Evolutionary conservation across 2,329 filamentous ascomycete genomes (phyloP), one percentile per base, ranked within the genome.

Genomic region (Trichophaea hybrida): DNA sequence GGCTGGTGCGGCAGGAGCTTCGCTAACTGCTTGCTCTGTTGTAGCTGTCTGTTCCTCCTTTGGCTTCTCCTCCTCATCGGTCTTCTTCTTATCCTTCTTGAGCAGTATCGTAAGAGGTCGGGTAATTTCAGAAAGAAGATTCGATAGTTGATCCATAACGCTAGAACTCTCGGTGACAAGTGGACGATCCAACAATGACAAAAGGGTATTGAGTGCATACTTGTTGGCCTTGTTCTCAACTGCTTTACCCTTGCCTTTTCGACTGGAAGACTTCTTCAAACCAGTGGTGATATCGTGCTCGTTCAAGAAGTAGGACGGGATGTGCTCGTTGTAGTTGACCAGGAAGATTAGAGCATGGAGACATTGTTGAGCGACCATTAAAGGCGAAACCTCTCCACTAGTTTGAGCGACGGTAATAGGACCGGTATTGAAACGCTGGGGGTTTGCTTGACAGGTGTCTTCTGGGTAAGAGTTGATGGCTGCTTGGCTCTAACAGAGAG

Each of bases 91-190:
- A 64, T 90, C 86, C 62, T 88, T 88, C 60, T 87, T 86, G 66
- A 94, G 82, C 31, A 94, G 76, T 35, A 84, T 81, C 63, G 87
- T 86, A 32, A 98, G 77, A 8, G 93, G 93, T 59, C 85, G 78
- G 0, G 93, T 98, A 59, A 97, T 88, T 65, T 86, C 84, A 71
- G 88, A 91, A 32, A 98, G 78, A 34, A 98, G 76, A 64, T 85
- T 83, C 1, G 93, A 93, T 32, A 98, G 78, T 64, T 89, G 84
- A 68, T 95, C 91, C 90, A 98, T 97, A 59, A 95, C 91, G 5
- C 84, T 79, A n/a, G 91, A 90, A 73, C 89, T 98, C 73, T 98
- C 93, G 74, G 95, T 94, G 65, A 98, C 90, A 62, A 97, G 77
- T 65, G 89, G 87, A n/a, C 93, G 86, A 70, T 97, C 93, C 24